Percentiles rank a stretch among this genome's conserved stretches.
These are phyloP conservation scores for Microstroma glucosiphilum DNA, from an alignment of 1,284 basidiomycete species.

Conservation along the genomic window DNA sequence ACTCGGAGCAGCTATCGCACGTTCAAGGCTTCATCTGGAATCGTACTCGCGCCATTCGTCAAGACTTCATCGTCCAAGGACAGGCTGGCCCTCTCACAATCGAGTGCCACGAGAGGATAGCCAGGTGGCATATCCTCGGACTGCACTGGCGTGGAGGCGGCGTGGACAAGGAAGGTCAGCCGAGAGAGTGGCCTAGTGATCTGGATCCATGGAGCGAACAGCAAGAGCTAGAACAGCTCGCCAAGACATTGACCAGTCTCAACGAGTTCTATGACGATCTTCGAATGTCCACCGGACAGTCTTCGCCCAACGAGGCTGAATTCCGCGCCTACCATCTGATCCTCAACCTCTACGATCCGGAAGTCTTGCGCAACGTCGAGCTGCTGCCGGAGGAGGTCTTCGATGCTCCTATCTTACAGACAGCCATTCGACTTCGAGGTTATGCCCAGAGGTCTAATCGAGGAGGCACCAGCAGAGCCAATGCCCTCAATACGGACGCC, in stretches of 20 bases:
- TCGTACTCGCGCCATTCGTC: constrained; percentile 79
- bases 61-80: constrained; percentile 91
- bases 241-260: constrained; percentile 67
- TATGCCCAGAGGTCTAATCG: constrained; percentile 71
- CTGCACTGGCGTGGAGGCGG: constrained; percentile 60
- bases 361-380: constrained; percentile 65
- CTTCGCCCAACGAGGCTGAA: constrained; percentile 80
- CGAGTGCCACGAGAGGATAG: constrained; percentile 86
- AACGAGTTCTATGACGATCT: constrained; percentile 86
- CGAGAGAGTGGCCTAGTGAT: constrained; percentile 43
- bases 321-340: constrained; percentile 92
- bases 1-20: constrained; percentile 58
- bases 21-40: constrained; percentile 85
- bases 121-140: constrained; percentile 83
- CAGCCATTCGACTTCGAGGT: constrained; percentile 71
- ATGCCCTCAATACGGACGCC: constrained; percentile 54
- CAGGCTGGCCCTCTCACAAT: constrained; percentile 71
- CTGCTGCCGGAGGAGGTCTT: constrained; percentile 70
- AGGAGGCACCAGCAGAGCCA: constrained; percentile 47
- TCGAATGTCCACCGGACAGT: constrained; percentile 59
- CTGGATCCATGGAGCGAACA: constrained; percentile 4
- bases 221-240: constrained; percentile 6
- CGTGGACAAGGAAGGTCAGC: constrained; percentile 53
- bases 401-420: constrained; percentile 68
- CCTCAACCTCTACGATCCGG: constrained; percentile 77